Percentiles rank a stretch among this genome's conserved stretches.
Evolutionary conservation across 306 rosid genomes (phyloP).

Genomic region (Hippophae gyantsensis): DNA sequence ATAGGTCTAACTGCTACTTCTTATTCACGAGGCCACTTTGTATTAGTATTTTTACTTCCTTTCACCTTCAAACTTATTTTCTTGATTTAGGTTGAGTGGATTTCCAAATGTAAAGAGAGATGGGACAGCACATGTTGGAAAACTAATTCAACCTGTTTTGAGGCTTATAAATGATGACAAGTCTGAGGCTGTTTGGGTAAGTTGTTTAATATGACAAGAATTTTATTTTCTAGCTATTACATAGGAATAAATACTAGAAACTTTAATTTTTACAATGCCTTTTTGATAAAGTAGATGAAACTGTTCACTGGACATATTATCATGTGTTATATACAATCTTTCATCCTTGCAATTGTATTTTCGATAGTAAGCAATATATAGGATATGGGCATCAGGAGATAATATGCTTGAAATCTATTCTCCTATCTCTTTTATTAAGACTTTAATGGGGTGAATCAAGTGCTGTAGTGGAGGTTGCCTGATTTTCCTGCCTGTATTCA

Average conservation of each 20-base stretch:
- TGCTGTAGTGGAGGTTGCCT: too few species aligned
- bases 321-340: too few species aligned
- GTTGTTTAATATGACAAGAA: conserved; percentile 12
- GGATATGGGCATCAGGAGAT: too few species aligned
- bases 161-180: conserved; percentile 55
- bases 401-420: too few species aligned
- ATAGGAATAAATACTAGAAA: neutral
- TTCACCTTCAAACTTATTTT: conserved; percentile 1
- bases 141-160: conserved; percentile 64
- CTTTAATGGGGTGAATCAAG: too few species aligned
- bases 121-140: conserved; percentile 53
- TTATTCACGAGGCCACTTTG: neutral
- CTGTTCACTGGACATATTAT: too few species aligned
- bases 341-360: too few species aligned
- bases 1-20: neutral
- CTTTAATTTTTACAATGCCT: too few species aligned
- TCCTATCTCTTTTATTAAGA: too few species aligned
- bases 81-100: conserved; percentile 49
- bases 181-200: conserved; percentile 68
- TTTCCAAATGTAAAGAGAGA: conserved; percentile 61
- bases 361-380: too few species aligned
- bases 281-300: too few species aligned
- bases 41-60: neutral
- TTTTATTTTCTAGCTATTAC: neutral
- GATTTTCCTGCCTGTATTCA: too few species aligned